A percentile compares a stretch with the other conserved stretches of the same genome.
These are phyloP conservation scores for Nemania bipapillata DNA, from an alignment of 2,329 filamentous ascomycete genomes.

Conservation along the genomic window DNA sequence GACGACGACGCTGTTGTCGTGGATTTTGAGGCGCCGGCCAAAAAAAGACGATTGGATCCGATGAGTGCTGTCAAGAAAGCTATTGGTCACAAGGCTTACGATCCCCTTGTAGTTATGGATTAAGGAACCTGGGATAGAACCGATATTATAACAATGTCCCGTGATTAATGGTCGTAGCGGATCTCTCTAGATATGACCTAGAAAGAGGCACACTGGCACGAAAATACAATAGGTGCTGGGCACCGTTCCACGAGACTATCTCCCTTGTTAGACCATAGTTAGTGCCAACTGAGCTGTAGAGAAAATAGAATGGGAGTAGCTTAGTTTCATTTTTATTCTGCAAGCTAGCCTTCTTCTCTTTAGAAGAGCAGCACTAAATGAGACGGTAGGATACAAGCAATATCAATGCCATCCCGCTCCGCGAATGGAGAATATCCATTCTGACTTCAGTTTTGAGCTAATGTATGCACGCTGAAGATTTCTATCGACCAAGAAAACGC, in stretches of 20 bases:
- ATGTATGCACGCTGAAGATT: background rate
- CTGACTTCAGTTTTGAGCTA: background rate
- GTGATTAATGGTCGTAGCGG: background rate
- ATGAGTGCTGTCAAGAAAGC: conserved; percentile 60
- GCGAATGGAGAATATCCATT: background rate
- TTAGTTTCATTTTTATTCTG: background rate
- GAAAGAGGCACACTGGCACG: background rate
- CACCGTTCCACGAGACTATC: background rate
- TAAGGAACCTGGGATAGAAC: conserved; percentile 46
- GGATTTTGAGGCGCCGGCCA: conserved; percentile 47
- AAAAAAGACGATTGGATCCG: conserved; percentile 59
- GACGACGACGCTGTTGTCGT: conserved; percentile 56
- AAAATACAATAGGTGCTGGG: background rate
- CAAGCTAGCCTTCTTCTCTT: background rate
- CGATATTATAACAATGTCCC: background rate
- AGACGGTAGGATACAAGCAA: background rate
- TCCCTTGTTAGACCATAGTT: background rate
- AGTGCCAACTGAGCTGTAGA: background rate
- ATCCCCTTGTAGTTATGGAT: conserved; percentile 66
- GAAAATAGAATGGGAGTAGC: background rate
- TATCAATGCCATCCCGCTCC: background rate
- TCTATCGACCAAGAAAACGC: background rate
- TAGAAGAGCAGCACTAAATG: background rate
- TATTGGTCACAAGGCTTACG: conserved; percentile 64
- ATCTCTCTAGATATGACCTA: background rate